Evolutionary conservation across 257 asterid species (phyloP), one percentile per base, ranked within the genome.

Genomic region (Ocimum tenuiflorum): DNA sequence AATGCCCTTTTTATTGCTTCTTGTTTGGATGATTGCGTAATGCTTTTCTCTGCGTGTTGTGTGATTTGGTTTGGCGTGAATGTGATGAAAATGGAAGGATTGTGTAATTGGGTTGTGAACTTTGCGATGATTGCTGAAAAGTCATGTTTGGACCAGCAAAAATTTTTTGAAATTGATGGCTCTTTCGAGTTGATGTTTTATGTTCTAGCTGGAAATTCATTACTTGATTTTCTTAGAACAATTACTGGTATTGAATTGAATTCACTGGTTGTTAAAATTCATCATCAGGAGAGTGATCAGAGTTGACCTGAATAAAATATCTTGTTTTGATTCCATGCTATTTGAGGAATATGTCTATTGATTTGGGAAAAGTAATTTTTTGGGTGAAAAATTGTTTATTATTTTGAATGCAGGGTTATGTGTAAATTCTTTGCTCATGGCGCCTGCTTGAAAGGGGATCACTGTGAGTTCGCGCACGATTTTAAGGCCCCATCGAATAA

Each of bases 381-480:
- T 47, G 51, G 63, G 59, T 63, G 50, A 55, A 22, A 38, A n/a
- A 19, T 46, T 53, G n/a, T 58, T 75, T 56, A 47, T 60, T 38
- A 38, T 67, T 76, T 49, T 74, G 73, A 52, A 19, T 80, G 12
- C 84, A 94, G 99, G 85, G 82, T 85, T 74, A 95, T 80, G 45
- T 94, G 99, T 85, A 94, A 94, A 76, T 94, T 89, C 80, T 94
- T 86, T 77, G 90, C 88, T 6, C 96, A 86, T 57, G 95, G 96
- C 62, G 90, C 96, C 60, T 94, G 99, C 77, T 78, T 94, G 56
- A 94, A 89, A 73, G 99, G 99, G 70, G 97, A 88, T 53, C 83
- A 82, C 29, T 94, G 99, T 53, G 94, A 88, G 68, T 94, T 82
- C 74, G 84, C 88, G 10, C 99, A 94, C 79, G 94, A 89, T 75